A percentile compares a stretch with the other conserved stretches of the same genome.
These are phyloP conservation scores for Monilinia polystroma DNA, from an alignment of 2,329 filamentous ascomycete genomes.

Conservation along the genomic window DNA sequence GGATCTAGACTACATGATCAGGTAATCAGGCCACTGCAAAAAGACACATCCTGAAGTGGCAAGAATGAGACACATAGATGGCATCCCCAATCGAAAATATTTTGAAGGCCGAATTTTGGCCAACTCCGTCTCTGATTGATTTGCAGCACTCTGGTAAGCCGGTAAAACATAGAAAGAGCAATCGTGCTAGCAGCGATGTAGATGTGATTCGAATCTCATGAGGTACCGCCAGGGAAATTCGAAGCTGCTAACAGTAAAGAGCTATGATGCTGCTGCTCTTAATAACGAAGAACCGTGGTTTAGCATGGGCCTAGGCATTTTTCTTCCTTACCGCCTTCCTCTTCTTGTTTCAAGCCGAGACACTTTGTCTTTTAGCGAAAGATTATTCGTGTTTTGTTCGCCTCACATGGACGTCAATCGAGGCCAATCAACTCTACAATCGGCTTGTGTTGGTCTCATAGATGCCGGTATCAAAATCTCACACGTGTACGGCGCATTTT, in stretches of 20 bases:
- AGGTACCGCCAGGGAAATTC: background rate
- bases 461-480: background rate
- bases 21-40: no score
- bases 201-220: background rate
- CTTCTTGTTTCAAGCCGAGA: slow-evolving; percentile 6
- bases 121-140: background rate
- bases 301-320: slow-evolving; percentile 2
- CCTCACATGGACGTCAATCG: slow-evolving; percentile 1
- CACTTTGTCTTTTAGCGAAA: slow-evolving; percentile 6
- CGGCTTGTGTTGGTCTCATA: background rate
- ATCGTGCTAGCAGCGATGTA: background rate
- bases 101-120: background rate
- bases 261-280: slow-evolving; percentile 6
- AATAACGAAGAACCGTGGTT: background rate
- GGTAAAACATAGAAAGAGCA: background rate
- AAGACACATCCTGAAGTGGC: no score
- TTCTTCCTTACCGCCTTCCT: background rate
- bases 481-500: background rate
- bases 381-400: background rate
- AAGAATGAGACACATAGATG: background rate
- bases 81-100: background rate
- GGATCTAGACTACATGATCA: background rate
- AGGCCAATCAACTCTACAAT: background rate
- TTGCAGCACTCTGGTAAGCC: background rate
- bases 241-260: slow-evolving; percentile 6